Base-by-base conservation (phyloP, 768 basidiomycete species). In the Lentinula raphanica region DNA sequence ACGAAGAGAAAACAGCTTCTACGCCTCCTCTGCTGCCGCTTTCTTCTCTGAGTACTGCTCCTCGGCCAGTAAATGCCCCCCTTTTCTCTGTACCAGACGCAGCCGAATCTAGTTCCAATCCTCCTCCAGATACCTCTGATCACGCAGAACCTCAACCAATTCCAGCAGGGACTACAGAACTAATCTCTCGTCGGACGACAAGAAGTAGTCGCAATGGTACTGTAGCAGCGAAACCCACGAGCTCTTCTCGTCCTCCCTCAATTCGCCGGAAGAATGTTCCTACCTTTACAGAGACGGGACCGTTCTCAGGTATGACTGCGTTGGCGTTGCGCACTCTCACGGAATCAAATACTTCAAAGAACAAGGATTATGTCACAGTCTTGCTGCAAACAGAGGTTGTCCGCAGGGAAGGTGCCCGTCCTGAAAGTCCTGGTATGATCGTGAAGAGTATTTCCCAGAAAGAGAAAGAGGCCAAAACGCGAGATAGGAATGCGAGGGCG, bases 371-470 rank as follows among this genome's bases (percentile, higher is more conserved):
- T 49, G 62, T 82, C 23, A 74, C 81, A 5, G 81, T 78, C 1
- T 79, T 77, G 60, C 69, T 93, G 38, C 83, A 88, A 68, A 90
- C 81, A 35, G 82, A 89, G 68, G 79, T 92, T 19, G 73, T 93
- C 29, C 77, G 84, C 49, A 88, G 80, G 68, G 79, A 84, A 42
- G 90, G 91, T 28, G 67, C 72, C 35, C 75, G 91, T 55, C 91
- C 91, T 9, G 88, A 87, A 61, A 93, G 90, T 65, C 91, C 91
- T 5, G 79, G 75, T n/a, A 83, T 88, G 51, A 90, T 88, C 68
- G 78, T 87, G 46, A 79, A 80, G 64, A 90, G 88, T 1, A 76
- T 84, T 49, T 67, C 79, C 9, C 87, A 92, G 72, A 80, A 84
- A 62, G 78, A 86, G 65, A 77, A 81, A 58, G 88, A 91, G 32